A percentile compares a stretch with the other conserved stretches of the same genome.
These are phyloP conservation scores for Phycomyces blakesleeanus DNA, from an alignment of 192 early-diverging fungal genomes.

Conservation along the genomic window DNA sequence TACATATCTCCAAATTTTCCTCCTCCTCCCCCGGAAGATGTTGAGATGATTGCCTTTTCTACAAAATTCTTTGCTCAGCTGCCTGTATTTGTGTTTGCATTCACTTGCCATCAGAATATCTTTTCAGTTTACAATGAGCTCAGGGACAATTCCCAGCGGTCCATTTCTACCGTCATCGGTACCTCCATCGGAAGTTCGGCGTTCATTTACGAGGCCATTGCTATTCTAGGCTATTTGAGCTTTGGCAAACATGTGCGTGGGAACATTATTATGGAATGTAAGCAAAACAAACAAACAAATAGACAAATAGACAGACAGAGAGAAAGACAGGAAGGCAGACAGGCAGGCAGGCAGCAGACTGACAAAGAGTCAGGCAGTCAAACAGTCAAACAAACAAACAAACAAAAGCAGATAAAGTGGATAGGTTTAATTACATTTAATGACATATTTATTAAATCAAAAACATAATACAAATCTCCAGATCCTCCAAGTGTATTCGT, in stretches of 20 bases:
- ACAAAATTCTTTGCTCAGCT: conserved; percentile 68
- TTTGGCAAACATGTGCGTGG: conserved; percentile 80
- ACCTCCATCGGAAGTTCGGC: conserved; percentile 75
- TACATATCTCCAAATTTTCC: conserved; percentile 59
- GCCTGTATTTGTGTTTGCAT: conserved; percentile 98
- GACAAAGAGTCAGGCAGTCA: too few species aligned
- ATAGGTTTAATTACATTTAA: too few species aligned
- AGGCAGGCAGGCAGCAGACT: too few species aligned
- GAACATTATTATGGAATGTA: conserved; percentile 83
- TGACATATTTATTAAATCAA: too few species aligned
- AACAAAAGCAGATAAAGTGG: too few species aligned
- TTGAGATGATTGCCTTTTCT: conserved; percentile 56
- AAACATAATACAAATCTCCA: conserved; percentile 26
- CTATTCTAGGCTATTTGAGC: conserved; percentile 85
- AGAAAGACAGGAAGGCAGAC: too few species aligned
- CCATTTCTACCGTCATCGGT: conserved; percentile 65
- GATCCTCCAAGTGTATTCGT: conserved; percentile 67
- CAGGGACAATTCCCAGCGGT: conserved; percentile 70
- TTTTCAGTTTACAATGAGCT: conserved; percentile 96
- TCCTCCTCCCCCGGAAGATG: conserved; percentile 53
- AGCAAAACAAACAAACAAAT: too few species aligned
- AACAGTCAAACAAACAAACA: too few species aligned
- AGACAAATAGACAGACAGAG: too few species aligned
- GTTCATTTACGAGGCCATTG: conserved; percentile 80
- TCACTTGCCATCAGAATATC: conserved; percentile 99